These are phyloP conservation scores for Globisporangium parvum DNA, from an alignment of 352 stramenopile genomes.

Conservation along the genomic window DNA sequence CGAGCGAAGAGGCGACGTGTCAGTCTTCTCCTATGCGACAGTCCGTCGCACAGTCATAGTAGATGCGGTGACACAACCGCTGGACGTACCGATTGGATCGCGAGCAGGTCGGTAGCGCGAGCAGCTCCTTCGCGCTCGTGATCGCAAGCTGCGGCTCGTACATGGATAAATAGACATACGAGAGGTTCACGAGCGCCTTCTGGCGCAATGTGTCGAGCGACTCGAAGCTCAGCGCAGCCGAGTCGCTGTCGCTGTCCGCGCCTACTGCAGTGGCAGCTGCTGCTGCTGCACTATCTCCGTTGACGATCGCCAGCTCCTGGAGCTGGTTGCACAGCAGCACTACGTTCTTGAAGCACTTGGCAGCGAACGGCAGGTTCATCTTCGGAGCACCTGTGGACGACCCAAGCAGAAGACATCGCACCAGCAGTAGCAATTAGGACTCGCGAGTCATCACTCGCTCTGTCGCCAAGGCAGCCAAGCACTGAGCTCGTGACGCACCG, in stretches of 20 bases:
- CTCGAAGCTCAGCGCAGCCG: slow-evolving; percentile 32
- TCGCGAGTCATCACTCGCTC: neutral
- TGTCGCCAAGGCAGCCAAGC: too few relatives aligned
- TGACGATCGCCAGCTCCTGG: slow-evolving; percentile 34
- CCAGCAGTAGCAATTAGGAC: neutral
- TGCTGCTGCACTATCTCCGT: slow-evolving; percentile 17
- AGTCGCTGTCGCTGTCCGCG: slow-evolving; percentile 16
- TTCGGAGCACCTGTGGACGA: slow-evolving; percentile 32
- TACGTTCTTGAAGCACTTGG: slow-evolving; percentile 87
- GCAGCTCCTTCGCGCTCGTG: slow-evolving; percentile 71
- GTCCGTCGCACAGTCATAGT: too few relatives aligned
- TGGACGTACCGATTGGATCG: slow-evolving; percentile 57
- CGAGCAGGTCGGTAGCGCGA: slow-evolving; percentile 58
- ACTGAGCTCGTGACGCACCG: slow-evolving; percentile 6
- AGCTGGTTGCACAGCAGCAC: slow-evolving; percentile 79
- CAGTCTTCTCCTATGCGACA: neutral
- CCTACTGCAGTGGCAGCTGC: slow-evolving; percentile 14
- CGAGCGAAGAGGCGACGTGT: neutral
- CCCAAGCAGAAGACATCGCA: slow-evolving; percentile 4
- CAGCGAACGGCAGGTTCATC: slow-evolving; percentile 81
- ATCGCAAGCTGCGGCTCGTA: slow-evolving; percentile 88
- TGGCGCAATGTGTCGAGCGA: slow-evolving; percentile 70
- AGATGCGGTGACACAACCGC: too few relatives aligned
- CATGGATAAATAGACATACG: slow-evolving; percentile 89
- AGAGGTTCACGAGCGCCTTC: slow-evolving; percentile 82